phyloP scores from a whole-genome alignment of 345 rosid species.

The Toxicodendron radicans region DNA sequence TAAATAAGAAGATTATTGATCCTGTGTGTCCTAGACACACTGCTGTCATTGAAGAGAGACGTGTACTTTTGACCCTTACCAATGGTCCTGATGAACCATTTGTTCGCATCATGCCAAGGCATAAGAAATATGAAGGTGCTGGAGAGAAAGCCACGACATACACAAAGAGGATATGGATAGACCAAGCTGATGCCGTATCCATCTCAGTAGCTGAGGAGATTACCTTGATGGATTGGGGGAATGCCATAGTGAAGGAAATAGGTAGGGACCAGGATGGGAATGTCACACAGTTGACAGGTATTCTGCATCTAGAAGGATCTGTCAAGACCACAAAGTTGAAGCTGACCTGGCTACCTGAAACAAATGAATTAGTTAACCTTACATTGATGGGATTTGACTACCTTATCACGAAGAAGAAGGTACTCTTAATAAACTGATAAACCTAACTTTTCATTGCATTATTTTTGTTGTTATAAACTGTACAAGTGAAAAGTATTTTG shows the following conservation, averaged over 20 bases:
- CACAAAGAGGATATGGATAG: slow-evolving; percentile 77
- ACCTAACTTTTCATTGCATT: not conserved
- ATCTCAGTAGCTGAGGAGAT: slow-evolving; percentile 76
- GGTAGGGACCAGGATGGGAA: slow-evolving; percentile 57
- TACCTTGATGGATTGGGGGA: slow-evolving; percentile 95
- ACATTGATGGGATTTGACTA: slow-evolving; percentile 60
- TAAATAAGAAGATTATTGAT: slow-evolving; percentile 87
- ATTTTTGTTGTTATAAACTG: not conserved
- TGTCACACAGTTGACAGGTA: slow-evolving; percentile 53
- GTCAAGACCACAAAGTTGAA: slow-evolving; percentile 84
- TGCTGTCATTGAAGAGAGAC: slow-evolving; percentile 68
- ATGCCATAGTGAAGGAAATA: slow-evolving; percentile 72
- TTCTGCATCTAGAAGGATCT: slow-evolving; percentile 79
- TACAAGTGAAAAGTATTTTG: too few species aligned
- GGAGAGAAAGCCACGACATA: slow-evolving; percentile 92
- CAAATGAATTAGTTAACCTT: slow-evolving; percentile 55
- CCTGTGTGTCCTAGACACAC: slow-evolving; percentile 97
- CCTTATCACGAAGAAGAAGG: slow-evolving; percentile 75
- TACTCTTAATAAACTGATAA: slow-evolving; percentile 9
- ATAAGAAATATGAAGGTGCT: slow-evolving; percentile 91
- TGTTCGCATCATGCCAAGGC: slow-evolving; percentile 77
- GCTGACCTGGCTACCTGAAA: slow-evolving; percentile 84
- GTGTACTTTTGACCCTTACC: slow-evolving; percentile 56
- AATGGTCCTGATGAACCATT: slow-evolving; percentile 71
- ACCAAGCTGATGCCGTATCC: slow-evolving; percentile 67